Percentiles rank a stretch among this genome's conserved stretches.
Conservation (phyloP, 208 protist genomes). For the Trypanosoma lewisi region DNA sequence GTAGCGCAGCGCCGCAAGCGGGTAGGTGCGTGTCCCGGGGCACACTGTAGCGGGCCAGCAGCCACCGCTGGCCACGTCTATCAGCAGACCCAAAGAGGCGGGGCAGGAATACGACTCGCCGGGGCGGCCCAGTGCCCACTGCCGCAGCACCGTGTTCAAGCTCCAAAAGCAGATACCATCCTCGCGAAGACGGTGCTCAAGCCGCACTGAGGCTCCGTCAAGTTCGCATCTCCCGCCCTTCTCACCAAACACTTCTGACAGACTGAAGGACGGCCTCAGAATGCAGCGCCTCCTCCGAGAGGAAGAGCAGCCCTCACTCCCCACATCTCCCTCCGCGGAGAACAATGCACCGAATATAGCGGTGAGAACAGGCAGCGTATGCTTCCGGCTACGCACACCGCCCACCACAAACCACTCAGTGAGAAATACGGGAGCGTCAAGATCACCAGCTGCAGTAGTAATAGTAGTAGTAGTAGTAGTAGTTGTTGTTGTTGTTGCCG, state of each 20-base stretch:
- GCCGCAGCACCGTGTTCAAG: slow-evolving; percentile 52
- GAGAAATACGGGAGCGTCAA: slow-evolving; percentile 22
- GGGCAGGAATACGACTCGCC: slow-evolving; percentile 41
- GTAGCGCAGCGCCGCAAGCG: slow-evolving; percentile 27
- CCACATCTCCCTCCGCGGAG: not conserved
- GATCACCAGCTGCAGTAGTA: not conserved
- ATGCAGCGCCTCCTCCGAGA: not conserved
- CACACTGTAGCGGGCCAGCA: slow-evolving; percentile 49
- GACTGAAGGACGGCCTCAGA: slow-evolving; percentile 1
- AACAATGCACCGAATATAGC: slow-evolving; percentile 46
- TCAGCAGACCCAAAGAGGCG: slow-evolving; percentile 42
- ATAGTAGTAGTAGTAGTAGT: too few relatives aligned
- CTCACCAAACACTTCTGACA: slow-evolving; percentile 7
- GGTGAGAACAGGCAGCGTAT: slow-evolving; percentile 34
- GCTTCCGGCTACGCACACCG: slow-evolving; percentile 34
- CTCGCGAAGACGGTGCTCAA: slow-evolving; percentile 62
- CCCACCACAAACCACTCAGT: slow-evolving; percentile 74
- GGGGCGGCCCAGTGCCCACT: slow-evolving; percentile 24
- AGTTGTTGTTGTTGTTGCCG: not conserved
- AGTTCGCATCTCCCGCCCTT: not conserved
- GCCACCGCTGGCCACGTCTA: slow-evolving; percentile 26
- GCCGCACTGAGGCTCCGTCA: not conserved
- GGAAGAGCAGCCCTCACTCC: not conserved
- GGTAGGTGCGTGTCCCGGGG: slow-evolving; percentile 39
- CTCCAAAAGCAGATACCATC: slow-evolving; percentile 68